Conservation (phyloP, 306 rosid genomes). For the Psophocarpus tetragonolobus region DNA sequence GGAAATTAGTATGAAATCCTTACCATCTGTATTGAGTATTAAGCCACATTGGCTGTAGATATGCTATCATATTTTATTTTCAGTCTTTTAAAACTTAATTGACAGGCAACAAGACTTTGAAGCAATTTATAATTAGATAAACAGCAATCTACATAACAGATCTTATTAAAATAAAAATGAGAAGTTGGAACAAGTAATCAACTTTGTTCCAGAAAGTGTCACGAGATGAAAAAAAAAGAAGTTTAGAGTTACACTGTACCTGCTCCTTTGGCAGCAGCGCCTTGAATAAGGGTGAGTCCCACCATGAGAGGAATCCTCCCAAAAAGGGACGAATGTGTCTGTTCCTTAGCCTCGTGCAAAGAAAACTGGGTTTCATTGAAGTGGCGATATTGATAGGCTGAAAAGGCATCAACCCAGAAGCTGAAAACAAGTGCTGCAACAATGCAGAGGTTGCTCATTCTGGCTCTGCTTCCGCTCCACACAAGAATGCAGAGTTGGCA, state of each 20-base stretch:
- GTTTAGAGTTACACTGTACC: conserved; percentile 44
- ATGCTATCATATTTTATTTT: not conserved
- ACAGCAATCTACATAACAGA: not conserved
- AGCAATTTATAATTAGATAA: not conserved
- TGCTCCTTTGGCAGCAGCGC: conserved; percentile 79
- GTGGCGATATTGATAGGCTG: conserved; percentile 11
- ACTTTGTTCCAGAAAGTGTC: not conserved
- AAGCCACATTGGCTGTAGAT: not conserved
- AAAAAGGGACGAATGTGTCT: conserved; percentile 27
- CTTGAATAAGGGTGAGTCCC: conserved; percentile 68
- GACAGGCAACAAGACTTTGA: not conserved
- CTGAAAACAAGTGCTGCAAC: conserved; percentile 40
- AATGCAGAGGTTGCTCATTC: conserved; percentile 49
- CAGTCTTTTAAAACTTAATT: not conserved
- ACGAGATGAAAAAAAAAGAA: not conserved
- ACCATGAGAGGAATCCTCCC: conserved; percentile 48
- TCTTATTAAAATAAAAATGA: not conserved
- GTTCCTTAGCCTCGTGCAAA: conserved; percentile 51
- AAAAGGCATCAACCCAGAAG: conserved; percentile 52
- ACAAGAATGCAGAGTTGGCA: not conserved
- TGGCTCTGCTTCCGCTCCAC: not conserved
- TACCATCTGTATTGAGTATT: not conserved
- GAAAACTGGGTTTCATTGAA: conserved; percentile 63
- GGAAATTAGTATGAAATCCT: not conserved
- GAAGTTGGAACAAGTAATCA: not conserved